phyloP scores from a whole-genome alignment of 495 filamentous ascomycete genomes.

The Penicillium turbatum region DNA sequence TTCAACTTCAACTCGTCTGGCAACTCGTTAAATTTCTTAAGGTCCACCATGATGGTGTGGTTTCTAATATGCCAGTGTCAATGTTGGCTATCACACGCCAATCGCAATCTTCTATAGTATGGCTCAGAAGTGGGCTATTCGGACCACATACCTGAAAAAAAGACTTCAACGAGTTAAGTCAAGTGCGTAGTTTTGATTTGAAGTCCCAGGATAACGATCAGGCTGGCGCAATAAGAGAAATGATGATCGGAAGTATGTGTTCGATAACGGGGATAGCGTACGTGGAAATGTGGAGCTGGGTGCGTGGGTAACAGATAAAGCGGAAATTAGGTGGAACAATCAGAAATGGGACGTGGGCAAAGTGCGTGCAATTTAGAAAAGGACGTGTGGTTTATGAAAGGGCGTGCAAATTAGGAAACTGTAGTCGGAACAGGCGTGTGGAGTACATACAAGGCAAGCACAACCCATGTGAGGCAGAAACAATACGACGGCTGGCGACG shows the following conservation, averaged over 20 bases:
- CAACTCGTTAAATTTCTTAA: not conserved
- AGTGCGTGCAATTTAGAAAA: too few relatives aligned
- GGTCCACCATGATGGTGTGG: not conserved
- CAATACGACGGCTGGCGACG: not conserved
- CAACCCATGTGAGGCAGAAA: not conserved
- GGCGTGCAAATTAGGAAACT: too few relatives aligned
- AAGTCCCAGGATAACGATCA: too few relatives aligned
- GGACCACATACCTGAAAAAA: not conserved
- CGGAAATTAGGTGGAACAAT: too few relatives aligned
- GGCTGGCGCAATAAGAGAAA: too few relatives aligned
- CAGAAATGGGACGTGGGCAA: too few relatives aligned
- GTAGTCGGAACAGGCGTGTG: too few relatives aligned
- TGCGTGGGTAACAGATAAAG: too few relatives aligned
- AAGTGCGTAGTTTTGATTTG: not conserved
- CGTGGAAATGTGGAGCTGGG: too few relatives aligned
- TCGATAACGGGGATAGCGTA: too few relatives aligned
- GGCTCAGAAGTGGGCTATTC: not conserved
- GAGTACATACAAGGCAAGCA: not conserved
- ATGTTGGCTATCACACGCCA: not conserved
- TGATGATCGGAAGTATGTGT: too few relatives aligned
- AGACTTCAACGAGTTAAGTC: not conserved
- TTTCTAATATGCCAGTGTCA: not conserved
- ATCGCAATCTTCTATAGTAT: not conserved
- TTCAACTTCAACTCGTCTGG: not conserved
- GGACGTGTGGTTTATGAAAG: too few relatives aligned